Evolutionary conservation across 1,284 basidiomycete species (phyloP).

Genomic region (Apiotrichum mycotoxinovorans): DNA sequence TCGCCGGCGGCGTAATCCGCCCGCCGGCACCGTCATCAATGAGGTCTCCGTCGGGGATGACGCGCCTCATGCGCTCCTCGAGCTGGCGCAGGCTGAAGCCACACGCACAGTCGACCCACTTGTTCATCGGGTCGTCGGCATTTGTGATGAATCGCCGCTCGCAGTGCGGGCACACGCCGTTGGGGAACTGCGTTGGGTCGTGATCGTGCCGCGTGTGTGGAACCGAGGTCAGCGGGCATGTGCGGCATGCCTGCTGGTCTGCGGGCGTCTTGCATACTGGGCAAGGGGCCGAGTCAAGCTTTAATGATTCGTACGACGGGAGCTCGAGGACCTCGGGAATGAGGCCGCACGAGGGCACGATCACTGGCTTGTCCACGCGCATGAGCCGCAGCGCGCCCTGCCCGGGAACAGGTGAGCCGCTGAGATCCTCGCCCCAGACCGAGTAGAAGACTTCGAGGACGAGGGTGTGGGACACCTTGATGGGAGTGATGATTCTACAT

Average conservation of each 20-base stretch:
- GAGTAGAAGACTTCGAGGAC: constrained; percentile 47
- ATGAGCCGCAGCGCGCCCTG: constrained; percentile 42
- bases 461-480: constrained; percentile 42
- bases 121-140: constrained; percentile 18
- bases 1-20: neutral
- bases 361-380: constrained; percentile 34
- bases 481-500: constrained; percentile 37
- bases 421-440: constrained; percentile 35
- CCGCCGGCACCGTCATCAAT: neutral
- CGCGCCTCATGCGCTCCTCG: constrained; percentile 19
- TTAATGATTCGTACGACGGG: constrained; percentile 19
- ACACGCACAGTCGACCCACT: constrained; percentile 30
- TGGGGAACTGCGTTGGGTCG: constrained; percentile 19
- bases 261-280: constrained; percentile 17
- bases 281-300: constrained; percentile 18
- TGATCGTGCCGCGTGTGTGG: constrained; percentile 33
- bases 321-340: constrained; percentile 22
- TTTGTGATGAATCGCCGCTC: constrained; percentile 21
- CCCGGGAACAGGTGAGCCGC: constrained; percentile 19
- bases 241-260: constrained; percentile 18
- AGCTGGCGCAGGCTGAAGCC: constrained; percentile 20
- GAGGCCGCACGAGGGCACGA: constrained; percentile 33
- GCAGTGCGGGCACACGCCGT: constrained; percentile 32
- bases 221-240: constrained; percentile 22
- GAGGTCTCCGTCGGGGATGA: constrained; percentile 7